Conservation (phyloP, 2,329 filamentous ascomycete species). For the Colletotrichum sp. region DNA sequence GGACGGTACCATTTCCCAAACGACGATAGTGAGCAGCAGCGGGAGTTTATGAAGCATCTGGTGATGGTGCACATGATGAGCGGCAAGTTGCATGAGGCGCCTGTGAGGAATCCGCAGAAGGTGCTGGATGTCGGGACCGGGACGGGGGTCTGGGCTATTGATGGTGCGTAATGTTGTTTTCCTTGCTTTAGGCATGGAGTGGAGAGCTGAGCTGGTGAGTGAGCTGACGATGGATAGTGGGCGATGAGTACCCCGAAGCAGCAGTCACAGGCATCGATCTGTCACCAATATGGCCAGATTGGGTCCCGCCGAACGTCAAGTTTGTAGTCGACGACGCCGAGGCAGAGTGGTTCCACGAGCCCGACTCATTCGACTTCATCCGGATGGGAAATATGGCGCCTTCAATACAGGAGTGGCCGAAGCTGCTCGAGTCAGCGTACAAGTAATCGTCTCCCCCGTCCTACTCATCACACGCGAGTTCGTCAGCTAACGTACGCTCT, state of each 20-base stretch:
- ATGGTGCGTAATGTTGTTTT: constrained; percentile 39
- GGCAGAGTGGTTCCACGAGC: constrained; percentile 49
- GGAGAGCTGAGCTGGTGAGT: background rate
- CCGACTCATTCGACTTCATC: constrained; percentile 59
- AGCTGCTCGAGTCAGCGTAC: constrained; percentile 61
- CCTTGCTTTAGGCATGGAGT: background rate
- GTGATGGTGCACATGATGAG: constrained; percentile 41
- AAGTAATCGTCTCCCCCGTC: constrained; percentile 54
- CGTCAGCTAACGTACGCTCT: constrained; percentile 52
- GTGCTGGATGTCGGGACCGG: constrained; percentile 52
- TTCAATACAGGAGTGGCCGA: constrained; percentile 48
- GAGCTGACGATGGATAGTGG: constrained; percentile 54
- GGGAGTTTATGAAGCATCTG: constrained; percentile 43
- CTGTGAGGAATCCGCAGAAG: constrained; percentile 41
- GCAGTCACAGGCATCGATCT: constrained; percentile 69
- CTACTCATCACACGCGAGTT: constrained; percentile 34
- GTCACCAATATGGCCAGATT: constrained; percentile 68
- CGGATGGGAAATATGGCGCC: constrained; percentile 61
- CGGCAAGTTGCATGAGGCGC: constrained; percentile 45
- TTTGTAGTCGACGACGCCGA: constrained; percentile 73
- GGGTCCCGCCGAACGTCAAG: constrained; percentile 74
- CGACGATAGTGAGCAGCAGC: constrained; percentile 45
- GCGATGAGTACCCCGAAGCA: constrained; percentile 63
- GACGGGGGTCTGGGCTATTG: constrained; percentile 66
- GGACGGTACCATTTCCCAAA: constrained; percentile 51